phyloP scores from a whole-genome alignment of 2,329 filamentous ascomycete species.

The Aspergillus quadricinctus region DNA sequence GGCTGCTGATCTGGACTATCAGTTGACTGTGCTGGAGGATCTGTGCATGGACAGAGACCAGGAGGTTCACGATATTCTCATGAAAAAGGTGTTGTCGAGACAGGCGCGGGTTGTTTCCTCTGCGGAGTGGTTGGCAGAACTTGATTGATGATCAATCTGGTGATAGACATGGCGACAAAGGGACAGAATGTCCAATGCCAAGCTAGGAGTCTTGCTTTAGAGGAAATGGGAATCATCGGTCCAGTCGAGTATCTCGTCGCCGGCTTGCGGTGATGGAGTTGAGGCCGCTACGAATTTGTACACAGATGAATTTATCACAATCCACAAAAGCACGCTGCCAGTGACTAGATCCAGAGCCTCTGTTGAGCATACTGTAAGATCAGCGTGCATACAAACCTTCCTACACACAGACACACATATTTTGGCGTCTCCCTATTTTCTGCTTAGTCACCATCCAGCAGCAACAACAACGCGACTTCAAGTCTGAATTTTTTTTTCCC shows the following conservation, averaged over 20 bases:
- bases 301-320: not conserved
- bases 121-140: conserved; percentile 23
- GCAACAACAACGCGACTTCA: not conserved
- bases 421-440: not conserved
- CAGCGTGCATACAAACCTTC: not conserved
- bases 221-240: not conserved
- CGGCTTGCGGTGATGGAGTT: not conserved
- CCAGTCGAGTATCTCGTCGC: not conserved
- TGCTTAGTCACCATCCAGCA: not conserved
- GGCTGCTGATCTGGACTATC: conserved; percentile 35
- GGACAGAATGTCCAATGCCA: not conserved
- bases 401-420: not conserved
- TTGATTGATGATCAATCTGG: not conserved
- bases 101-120: conserved; percentile 25
- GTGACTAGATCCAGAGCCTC: not conserved
- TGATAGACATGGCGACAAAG: not conserved
- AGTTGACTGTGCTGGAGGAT: conserved; percentile 31
- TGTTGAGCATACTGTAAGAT: not conserved
- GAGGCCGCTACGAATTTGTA: not conserved
- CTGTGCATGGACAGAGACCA: conserved; percentile 32
- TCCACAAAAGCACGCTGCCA: not conserved
- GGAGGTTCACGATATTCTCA: conserved; percentile 31
- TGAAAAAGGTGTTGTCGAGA: conserved; percentile 30
- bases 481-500: not conserved
- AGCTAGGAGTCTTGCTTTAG: not conserved